These are phyloP conservation scores for Penicillium concentricum DNA, from an alignment of 2,329 filamentous ascomycete genomes.

Conservation along the genomic window DNA sequence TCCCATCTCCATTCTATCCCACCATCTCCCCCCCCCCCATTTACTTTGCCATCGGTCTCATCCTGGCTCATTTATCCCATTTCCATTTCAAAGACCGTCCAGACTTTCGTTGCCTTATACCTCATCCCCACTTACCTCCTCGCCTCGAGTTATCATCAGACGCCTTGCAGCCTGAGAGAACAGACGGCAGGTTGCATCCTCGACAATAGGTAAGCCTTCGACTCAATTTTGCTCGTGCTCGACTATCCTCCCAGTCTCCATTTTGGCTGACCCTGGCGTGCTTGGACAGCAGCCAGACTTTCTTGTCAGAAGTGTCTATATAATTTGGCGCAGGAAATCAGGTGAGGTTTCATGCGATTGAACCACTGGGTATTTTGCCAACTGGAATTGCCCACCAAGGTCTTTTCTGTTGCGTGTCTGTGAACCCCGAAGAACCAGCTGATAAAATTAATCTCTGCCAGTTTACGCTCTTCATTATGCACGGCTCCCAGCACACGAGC, in stretches of 20 bases:
- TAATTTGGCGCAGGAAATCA: neutral
- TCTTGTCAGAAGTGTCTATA: conserved; percentile 1
- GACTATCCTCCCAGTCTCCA: neutral
- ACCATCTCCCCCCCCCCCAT: conserved; percentile 31
- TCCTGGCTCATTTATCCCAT: neutral
- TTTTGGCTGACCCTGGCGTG: neutral
- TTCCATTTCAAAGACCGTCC: conserved; percentile 4
- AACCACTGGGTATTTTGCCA: neutral
- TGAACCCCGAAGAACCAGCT: neutral
- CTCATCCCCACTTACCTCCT: neutral
- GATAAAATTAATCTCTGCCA: neutral
- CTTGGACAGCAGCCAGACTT: neutral
- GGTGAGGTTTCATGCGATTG: conserved; percentile 5
- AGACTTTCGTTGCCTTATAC: conserved; percentile 7
- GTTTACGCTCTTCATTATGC: conserved; percentile 19
- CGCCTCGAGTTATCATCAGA: neutral
- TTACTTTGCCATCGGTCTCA: conserved; percentile 15
- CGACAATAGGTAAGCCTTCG: neutral
- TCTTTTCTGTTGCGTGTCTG: neutral
- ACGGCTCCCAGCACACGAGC: conserved; percentile 23
- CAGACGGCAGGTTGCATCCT: neutral
- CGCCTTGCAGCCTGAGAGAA: neutral
- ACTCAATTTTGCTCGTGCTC: neutral
- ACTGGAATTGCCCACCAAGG: neutral
- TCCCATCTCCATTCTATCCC: conserved; percentile 17